Percentiles rank a stretch among this genome's conserved stretches.
Evolutionary conservation across 108 stramenopile species (phyloP).

Genomic region (Ochromonas danica): DNA sequence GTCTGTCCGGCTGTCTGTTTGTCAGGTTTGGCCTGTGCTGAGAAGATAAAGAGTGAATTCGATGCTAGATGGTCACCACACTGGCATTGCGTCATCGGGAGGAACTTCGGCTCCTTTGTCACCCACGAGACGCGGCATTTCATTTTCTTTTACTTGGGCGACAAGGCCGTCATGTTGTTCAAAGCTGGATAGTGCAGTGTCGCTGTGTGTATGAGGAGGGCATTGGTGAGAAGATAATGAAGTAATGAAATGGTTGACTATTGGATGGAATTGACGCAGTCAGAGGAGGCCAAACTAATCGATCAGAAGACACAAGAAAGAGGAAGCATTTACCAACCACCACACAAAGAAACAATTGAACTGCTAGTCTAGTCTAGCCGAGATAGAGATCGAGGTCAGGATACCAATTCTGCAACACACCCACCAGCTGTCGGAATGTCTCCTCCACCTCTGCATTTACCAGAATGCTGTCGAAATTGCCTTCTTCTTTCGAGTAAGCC

Average conservation of each 20-base stretch:
- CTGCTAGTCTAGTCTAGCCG: too few relatives aligned
- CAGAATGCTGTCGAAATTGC: constrained; percentile 22
- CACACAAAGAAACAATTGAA: too few relatives aligned
- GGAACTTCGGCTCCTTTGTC: constrained; percentile 64
- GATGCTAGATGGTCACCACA: constrained; percentile 56
- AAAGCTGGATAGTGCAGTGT: constrained; percentile 45
- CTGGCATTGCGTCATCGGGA: constrained; percentile 65
- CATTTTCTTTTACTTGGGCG: constrained; percentile 57
- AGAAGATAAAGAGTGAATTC: constrained; percentile 61
- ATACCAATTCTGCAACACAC: constrained; percentile 40
- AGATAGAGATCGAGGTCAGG: too few relatives aligned
- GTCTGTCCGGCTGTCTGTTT: constrained; percentile 19
- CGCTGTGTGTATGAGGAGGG: too few relatives aligned
- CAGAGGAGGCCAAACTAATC: too few relatives aligned
- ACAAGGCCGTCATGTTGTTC: constrained; percentile 65
- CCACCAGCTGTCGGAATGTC: constrained; percentile 33
- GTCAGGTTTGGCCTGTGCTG: constrained; percentile 45
- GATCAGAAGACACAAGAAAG: too few relatives aligned
- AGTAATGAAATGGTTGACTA: too few relatives aligned
- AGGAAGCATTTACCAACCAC: too few relatives aligned
- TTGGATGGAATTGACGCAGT: too few relatives aligned
- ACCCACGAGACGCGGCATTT: constrained; percentile 65
- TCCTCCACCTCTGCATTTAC: constrained; percentile 6
- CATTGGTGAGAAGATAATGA: too few relatives aligned
- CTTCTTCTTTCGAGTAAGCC: neutral